Percentiles rank a stretch among this genome's conserved stretches.
Evolutionary conservation across 2,329 filamentous ascomycete genomes (phyloP).

Genomic region (Penicillium polonicum): DNA sequence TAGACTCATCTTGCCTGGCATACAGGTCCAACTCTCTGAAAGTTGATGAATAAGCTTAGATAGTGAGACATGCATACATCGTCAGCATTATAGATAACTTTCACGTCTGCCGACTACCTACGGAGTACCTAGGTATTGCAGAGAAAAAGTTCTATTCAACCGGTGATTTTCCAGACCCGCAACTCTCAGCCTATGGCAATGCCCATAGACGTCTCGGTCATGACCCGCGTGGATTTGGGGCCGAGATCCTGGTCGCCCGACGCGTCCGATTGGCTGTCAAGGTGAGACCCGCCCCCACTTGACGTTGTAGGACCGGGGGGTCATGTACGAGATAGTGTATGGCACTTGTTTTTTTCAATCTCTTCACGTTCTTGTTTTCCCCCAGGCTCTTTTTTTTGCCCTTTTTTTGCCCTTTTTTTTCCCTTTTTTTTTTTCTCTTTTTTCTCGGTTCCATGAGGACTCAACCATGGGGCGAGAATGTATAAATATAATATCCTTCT

Average conservation of each 20-base stretch:
- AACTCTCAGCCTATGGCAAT: conserved; percentile 2
- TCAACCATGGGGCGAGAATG: neutral
- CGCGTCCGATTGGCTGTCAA: neutral
- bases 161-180: neutral
- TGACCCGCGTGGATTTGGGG: neutral
- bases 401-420: neutral
- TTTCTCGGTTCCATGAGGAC: neutral
- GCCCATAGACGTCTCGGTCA: neutral
- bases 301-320: neutral
- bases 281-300: neutral
- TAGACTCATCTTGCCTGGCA: neutral
- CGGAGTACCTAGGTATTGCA: neutral
- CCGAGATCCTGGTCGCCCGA: neutral
- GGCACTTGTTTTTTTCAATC: neutral
- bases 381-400: neutral
- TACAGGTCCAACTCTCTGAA: neutral
- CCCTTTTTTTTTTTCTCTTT: too few relatives aligned
- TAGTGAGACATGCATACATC: neutral
- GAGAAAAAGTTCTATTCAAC: neutral
- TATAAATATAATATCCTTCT: neutral
- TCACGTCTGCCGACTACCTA: neutral
- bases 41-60: neutral
- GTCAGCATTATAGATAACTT: too few relatives aligned
- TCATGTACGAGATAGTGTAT: neutral
- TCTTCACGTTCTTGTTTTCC: neutral